Conservation (phyloP, 331 rosid genomes). For the Malus hybrid region DNA sequence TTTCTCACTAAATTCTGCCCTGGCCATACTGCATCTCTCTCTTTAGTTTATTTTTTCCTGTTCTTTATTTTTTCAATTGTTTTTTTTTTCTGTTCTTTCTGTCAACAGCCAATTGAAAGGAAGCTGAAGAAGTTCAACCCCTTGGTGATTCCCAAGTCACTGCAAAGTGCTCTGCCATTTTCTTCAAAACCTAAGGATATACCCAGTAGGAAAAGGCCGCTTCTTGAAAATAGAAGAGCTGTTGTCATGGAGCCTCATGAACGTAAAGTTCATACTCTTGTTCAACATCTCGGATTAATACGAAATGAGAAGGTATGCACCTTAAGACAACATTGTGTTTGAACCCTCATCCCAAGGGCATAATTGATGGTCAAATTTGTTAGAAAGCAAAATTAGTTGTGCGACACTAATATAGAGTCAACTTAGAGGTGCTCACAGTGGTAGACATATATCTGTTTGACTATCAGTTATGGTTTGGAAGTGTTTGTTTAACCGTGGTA, state of each 20-base stretch:
- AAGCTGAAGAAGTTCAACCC: constrained; percentile 69
- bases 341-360: not conserved
- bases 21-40: not conserved
- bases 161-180: constrained; percentile 66
- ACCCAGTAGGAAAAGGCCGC: constrained; percentile 33
- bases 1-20: not conserved
- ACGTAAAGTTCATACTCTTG: constrained; percentile 53
- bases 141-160: constrained; percentile 69
- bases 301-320: constrained; percentile 46
- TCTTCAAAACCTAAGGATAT: constrained; percentile 62
- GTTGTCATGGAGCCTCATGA: constrained; percentile 67
- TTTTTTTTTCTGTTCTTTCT: not conserved
- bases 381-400: not conserved
- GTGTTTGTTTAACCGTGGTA: not conserved
- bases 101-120: constrained; percentile 71
- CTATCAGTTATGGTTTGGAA: too few species aligned
- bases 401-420: not conserved
- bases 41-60: not conserved
- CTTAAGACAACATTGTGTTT: not conserved
- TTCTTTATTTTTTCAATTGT: not conserved
- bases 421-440: not conserved
- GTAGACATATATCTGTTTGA: too few species aligned
- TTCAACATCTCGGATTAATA: constrained; percentile 59
- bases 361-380: not conserved
- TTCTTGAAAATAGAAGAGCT: constrained; percentile 56